Conservation (phyloP, 345 rosid genomes). For the Combretum micranthum region DNA sequence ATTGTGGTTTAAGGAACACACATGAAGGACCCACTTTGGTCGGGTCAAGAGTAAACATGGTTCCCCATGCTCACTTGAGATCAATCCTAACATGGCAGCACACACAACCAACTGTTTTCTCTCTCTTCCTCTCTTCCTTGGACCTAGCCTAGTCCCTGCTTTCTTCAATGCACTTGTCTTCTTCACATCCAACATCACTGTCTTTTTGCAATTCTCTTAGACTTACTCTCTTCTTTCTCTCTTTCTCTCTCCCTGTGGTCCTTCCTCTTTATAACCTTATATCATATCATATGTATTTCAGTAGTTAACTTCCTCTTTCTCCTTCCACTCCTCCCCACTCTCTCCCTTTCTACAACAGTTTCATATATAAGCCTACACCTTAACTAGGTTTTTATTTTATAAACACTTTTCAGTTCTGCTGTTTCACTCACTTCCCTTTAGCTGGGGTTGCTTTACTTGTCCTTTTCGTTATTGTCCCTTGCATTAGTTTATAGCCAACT, state of each 20-base stretch:
- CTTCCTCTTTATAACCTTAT: constrained; percentile 29
- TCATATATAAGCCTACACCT: too few species aligned
- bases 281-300: too few species aligned
- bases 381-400: neutral
- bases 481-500: too few species aligned
- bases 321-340: constrained; percentile 8
- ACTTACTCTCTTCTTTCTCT: constrained; percentile 35
- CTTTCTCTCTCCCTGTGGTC: constrained; percentile 17
- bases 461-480: too few species aligned
- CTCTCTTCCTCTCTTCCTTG: constrained; percentile 15
- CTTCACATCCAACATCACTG: constrained; percentile 68
- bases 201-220: constrained; percentile 29
- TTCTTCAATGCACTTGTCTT: constrained; percentile 72
- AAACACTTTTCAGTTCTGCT: neutral
- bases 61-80: constrained; percentile 50
- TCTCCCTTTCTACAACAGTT: neutral
- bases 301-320: neutral
- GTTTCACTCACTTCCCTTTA: too few species aligned
- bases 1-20: constrained; percentile 47
- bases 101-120: constrained; percentile 1
- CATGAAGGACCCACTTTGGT: constrained; percentile 72
- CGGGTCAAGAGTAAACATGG: constrained; percentile 50
- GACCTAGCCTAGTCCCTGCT: constrained; percentile 18
- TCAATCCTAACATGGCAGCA: constrained; percentile 55
- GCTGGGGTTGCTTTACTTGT: too few species aligned